Percentiles rank a stretch among this genome's conserved stretches.
These are phyloP conservation scores for Trichoderma cornu-damae DNA, from an alignment of 2,329 filamentous ascomycete species.

Conservation along the genomic window DNA sequence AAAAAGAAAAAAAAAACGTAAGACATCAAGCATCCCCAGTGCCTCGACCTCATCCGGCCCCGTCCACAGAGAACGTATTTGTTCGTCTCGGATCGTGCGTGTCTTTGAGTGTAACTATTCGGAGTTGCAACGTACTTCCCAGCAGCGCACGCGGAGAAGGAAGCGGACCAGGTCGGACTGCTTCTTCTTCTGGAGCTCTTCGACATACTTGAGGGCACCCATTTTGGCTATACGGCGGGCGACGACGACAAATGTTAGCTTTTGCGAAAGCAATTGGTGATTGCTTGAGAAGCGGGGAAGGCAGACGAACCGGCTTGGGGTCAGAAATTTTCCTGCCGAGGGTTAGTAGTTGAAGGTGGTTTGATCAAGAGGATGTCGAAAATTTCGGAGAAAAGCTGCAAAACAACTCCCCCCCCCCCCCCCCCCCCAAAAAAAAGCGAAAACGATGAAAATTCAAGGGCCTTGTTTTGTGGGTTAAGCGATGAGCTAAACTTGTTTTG, in stretches of 20 bases:
- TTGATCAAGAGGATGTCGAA: slow-evolving; percentile 28
- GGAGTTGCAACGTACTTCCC: slow-evolving; percentile 76
- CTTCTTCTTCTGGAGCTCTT: slow-evolving; percentile 99
- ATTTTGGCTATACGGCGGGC: slow-evolving; percentile 58
- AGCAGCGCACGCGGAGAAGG: slow-evolving; percentile 99
- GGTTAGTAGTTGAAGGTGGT: slow-evolving; percentile 36
- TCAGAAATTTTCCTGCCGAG: slow-evolving; percentile 32
- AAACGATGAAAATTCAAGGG: slow-evolving; percentile 33
- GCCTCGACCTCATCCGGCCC: slow-evolving; percentile 12
- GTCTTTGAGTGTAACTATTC: background rate
- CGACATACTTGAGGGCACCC: slow-evolving; percentile 99
- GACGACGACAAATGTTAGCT: slow-evolving; percentile 10
- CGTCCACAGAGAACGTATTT: slow-evolving; percentile 18
- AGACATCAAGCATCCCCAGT: background rate
- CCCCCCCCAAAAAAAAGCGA: slow-evolving; percentile 33
- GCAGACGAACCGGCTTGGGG: slow-evolving; percentile 36
- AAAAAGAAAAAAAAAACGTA: background rate
- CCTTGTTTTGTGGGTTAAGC: slow-evolving; percentile 39
- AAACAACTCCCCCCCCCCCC: too few species aligned
- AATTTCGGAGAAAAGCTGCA: slow-evolving; percentile 24
- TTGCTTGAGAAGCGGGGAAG: background rate
- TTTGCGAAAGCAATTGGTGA: background rate
- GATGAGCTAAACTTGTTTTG: slow-evolving; percentile 28
- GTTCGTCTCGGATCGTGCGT: slow-evolving; percentile 3
- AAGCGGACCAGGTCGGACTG: slow-evolving; percentile 99